Evolutionary conservation across 495 filamentous ascomycete genomes (phyloP), one percentile per base, ranked within the genome.

Genomic region (Neurospora sp.): DNA sequence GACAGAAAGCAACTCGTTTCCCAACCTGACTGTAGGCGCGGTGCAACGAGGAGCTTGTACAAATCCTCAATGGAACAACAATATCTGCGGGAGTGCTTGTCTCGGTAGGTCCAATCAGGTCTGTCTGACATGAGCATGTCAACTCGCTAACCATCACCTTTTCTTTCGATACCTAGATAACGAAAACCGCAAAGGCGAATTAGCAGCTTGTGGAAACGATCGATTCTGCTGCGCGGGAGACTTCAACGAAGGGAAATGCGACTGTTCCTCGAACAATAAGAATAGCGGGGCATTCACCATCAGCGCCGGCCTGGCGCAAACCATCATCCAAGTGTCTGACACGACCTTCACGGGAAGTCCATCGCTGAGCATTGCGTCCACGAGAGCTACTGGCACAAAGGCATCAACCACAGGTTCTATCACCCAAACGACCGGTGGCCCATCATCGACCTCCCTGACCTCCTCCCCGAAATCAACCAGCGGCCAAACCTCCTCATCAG

Each of bases 51-150:
- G 77, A 5, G 75, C 76, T 5, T 81, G 80, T 69, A 81, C 80
- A 9, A 76, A 79, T 61, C 78, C 78, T 10, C 31, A 73, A 38
- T 81, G 81, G 79, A 76, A 74, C 9, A 76, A 81, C 61, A 68
- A 69, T 6, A 69, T 76, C 44, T 83, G 81, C 46, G 81, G 81
- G 3, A 74, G 73, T 38, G 77, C 76, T 68, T 83, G 81, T 41
- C 72, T 81, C 5, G 72, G 81, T 83, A 72, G 16, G 79, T 37
- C 2, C 11, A 14, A 27, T 31, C 27, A 3, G 27, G 20, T 39
- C 31, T n/a, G 12, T 66, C 6, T 40, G 7, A 7, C 27, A 31
- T 31, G 27, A 31, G 27, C 0, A 31, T 31, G 27, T 31, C 27
- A 31, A 40, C 5, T 59, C 4, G 20, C 20, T 59, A 59, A 59